Percentiles rank a stretch among this genome's conserved stretches.
Evolutionary conservation across 75 land plant species (phyloP).

Genomic region (Azolla pinnata): DNA sequence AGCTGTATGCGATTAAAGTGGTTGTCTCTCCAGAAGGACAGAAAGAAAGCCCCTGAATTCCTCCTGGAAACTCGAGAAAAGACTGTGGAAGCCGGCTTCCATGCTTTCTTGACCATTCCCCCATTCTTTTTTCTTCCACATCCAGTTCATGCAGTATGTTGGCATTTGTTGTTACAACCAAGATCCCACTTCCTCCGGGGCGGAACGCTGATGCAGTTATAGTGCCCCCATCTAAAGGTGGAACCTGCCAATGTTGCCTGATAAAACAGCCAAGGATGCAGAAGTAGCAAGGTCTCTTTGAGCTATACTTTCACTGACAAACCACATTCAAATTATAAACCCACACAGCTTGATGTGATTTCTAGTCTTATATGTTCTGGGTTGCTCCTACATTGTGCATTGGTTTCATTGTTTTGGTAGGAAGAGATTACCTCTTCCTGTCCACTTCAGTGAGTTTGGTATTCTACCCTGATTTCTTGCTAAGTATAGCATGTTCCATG

Average conservation of each 20-base stretch:
- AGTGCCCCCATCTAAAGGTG: conserved; percentile 76
- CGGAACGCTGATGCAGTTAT: conserved; percentile 86
- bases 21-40: conserved; percentile 43
- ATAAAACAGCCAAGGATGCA: too few species aligned
- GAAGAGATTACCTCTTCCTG: too few species aligned
- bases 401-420: too few species aligned
- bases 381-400: too few species aligned
- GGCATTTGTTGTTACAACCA: conserved; percentile 65
- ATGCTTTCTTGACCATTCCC: conserved; percentile 77
- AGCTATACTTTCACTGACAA: too few species aligned
- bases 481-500: too few species aligned
- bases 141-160: conserved; percentile 75
- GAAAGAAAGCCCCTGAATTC: conserved; percentile 71
- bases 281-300: too few species aligned
- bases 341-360: too few species aligned
- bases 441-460: too few species aligned
- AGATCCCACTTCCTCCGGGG: conserved; percentile 49
- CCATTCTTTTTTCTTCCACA: conserved; percentile 68
- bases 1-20: conserved; percentile 67
- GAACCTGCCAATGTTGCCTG: conserved; percentile 96
- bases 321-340: too few species aligned
- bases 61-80: conserved; percentile 87
- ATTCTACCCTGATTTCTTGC: too few species aligned
- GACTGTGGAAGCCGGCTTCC: conserved; percentile 45
- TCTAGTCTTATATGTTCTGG: too few species aligned